Evolutionary conservation across 345 rosid genomes (phyloP).

Genomic region (Citrus unshiu): DNA sequence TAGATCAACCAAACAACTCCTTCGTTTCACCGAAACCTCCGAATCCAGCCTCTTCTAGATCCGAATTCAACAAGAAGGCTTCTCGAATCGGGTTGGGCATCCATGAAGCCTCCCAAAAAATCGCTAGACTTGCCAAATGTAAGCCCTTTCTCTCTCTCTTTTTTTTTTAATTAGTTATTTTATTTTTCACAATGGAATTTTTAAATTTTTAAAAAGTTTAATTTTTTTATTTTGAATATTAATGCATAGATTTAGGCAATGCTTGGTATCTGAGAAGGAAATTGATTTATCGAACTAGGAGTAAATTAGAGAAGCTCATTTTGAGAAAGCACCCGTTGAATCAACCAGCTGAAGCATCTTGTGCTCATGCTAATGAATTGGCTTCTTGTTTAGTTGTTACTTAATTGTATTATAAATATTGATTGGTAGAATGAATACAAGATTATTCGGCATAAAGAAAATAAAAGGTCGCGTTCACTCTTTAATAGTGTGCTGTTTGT

Average conservation of each 20-base stretch:
- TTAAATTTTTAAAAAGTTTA: too few relatives aligned
- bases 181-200: not conserved
- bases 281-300: not conserved
- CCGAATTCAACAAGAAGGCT: conserved; percentile 83
- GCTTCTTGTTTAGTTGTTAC: too few relatives aligned
- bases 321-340: not conserved
- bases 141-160: not conserved
- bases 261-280: not conserved
- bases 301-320: not conserved
- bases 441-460: too few relatives aligned
- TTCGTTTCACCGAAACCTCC: conserved; percentile 28
- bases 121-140: conserved; percentile 68
- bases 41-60: conserved; percentile 45
- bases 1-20: conserved; percentile 19
- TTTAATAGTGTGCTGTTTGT: too few relatives aligned
- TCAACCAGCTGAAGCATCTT: not conserved
- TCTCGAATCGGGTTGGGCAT: conserved; percentile 57
- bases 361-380: not conserved
- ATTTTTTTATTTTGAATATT: too few relatives aligned
- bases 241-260: not conserved
- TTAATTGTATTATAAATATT: too few relatives aligned
- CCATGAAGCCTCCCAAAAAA: conserved; percentile 74
- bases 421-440: not conserved
- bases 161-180: not conserved
- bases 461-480: too few relatives aligned